Evolutionary conservation across 495 filamentous ascomycete genomes (phyloP), one percentile per base, ranked within the genome.

Genomic region (Apiosordaria backusii): DNA sequence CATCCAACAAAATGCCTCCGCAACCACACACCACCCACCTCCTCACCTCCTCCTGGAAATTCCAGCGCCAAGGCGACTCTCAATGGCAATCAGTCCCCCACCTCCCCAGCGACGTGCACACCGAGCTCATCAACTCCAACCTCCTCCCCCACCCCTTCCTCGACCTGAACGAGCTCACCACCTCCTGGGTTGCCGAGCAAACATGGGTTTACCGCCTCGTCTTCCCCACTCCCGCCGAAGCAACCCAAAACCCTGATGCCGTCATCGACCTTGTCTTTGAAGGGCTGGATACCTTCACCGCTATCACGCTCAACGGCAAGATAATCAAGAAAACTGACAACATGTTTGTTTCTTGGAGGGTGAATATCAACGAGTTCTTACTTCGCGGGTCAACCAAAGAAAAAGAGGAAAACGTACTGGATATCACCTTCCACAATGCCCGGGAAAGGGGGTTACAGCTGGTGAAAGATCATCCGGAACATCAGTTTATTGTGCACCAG

Each of bases 201-300:
- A 78, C 83, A 52, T 93, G 90, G 90, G 40, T 68, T 0, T 85
- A 85, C 68, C 74, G 71, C 24, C 75, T 73, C 16, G 67, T 60
- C 1, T 82, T 84, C 45, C 25, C 70, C 7, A 74, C 71, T 25
- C 87, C 88, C 24, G 22, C 25, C 27, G n/a, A 4, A 26, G 0
- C 15, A 4, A 10, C n/a, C 5, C 40, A 18, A 23, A 24, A 2
- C 62, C 64, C 19, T 1, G 18, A 77, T 69, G 27, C 22, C 22
- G 52, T 23, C 52, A 77, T 83, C 7, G 83, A 85, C 18, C 71
- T 93, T 24, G 84, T 85, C 2, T 92, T 92, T 67, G 86, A 90
- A 61, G 90, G 90, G 0, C 75, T 93, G 22, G 90, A 92, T 68
- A 92, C 89, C 0, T 90, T 86, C 78, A 87, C 88, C 3, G 84